Evolutionary conservation across 2,329 filamentous ascomycete genomes (phyloP).

Genomic region (Coniochaeta sp.): DNA sequence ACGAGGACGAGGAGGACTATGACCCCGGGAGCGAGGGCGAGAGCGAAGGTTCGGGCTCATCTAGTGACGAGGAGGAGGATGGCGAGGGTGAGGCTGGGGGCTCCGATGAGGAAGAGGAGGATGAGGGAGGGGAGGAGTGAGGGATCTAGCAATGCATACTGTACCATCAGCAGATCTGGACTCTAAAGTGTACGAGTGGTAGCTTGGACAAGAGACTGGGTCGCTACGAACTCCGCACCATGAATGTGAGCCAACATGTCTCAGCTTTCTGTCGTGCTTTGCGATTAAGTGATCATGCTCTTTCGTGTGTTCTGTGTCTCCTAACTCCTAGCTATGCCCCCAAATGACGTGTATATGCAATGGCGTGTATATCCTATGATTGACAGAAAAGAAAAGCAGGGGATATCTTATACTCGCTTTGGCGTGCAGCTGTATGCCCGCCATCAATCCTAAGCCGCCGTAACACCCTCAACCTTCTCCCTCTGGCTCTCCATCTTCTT

Average conservation of each 20-base stretch:
- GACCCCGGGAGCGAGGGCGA: constrained; percentile 55
- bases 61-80: constrained; percentile 43
- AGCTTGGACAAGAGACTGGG: background rate
- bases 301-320: background rate
- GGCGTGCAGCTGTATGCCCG: background rate
- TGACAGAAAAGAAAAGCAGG: background rate
- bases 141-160: background rate
- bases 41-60: constrained; percentile 47
- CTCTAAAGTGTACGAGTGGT: background rate
- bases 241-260: background rate
- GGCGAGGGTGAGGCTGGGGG: constrained; percentile 37
- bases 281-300: background rate
- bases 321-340: background rate
- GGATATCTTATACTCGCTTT: background rate
- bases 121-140: constrained; percentile 14
- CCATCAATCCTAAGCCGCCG: background rate
- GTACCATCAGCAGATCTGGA: background rate
- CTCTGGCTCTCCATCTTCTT: constrained; percentile 13
- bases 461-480: constrained; percentile 7
- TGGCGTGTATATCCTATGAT: background rate
- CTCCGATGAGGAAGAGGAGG: constrained; percentile 30
- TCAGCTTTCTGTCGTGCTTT: background rate
- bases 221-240: too few relatives aligned
- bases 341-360: background rate
- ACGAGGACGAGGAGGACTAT: constrained; percentile 59